phyloP scores from a whole-genome alignment of 345 rosid genomes.

The Passiflora organensis region DNA sequence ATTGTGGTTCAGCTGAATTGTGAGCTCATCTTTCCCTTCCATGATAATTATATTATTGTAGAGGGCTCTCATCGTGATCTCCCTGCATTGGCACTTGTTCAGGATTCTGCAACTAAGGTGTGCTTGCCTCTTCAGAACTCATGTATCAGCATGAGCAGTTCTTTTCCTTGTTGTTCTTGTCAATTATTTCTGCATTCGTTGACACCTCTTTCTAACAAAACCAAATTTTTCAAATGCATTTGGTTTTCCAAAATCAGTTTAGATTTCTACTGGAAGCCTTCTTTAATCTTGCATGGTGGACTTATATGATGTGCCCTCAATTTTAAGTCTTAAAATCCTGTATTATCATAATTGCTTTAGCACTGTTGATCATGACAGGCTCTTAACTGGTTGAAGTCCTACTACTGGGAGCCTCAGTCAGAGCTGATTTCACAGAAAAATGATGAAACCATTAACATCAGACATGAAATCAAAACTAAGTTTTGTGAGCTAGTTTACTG shows the following conservation, averaged over 20 bases:
- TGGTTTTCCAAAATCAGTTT: not conserved
- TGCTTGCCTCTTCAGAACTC: not conserved
- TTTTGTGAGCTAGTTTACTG: constrained; percentile 49
- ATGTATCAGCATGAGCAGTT: not conserved
- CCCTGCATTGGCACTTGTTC: constrained; percentile 67
- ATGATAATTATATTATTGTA: constrained; percentile 23
- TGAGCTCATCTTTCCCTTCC: constrained; percentile 5
- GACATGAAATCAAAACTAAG: constrained; percentile 60
- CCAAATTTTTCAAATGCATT: not conserved
- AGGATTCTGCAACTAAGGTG: constrained; percentile 72
- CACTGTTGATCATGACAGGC: constrained; percentile 43
- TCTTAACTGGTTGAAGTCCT: constrained; percentile 73
- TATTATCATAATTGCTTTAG: not conserved
- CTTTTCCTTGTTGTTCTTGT: not conserved
- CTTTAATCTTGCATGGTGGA: too few relatives aligned
- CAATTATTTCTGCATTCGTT: not conserved
- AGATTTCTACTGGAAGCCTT: not conserved
- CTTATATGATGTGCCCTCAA: not conserved
- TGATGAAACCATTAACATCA: constrained; percentile 40
- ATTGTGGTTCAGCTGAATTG: not conserved
- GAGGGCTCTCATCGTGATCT: constrained; percentile 93
- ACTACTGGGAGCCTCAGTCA: constrained; percentile 81
- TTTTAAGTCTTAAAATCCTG: not conserved
- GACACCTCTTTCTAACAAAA: not conserved
- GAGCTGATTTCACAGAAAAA: constrained; percentile 48